phyloP scores from a whole-genome alignment of 2,329 filamentous ascomycete species.

The Curvularia sp. region DNA sequence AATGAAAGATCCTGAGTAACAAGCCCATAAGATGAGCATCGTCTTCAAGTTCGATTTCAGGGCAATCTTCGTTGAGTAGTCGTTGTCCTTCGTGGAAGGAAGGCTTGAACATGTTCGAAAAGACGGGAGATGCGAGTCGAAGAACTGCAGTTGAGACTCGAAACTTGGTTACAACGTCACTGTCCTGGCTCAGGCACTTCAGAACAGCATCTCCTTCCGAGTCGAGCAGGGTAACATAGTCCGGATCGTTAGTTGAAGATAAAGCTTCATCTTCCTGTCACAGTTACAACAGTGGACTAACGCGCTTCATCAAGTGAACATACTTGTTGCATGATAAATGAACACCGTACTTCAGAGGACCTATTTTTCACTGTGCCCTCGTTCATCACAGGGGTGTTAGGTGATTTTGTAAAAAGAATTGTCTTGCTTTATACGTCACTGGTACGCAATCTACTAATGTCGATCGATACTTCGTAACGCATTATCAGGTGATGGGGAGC shows the following conservation, averaged over 20 bases:
- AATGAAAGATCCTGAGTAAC: constrained; percentile 14
- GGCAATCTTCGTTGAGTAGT: constrained; percentile 6
- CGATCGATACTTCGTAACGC: background rate
- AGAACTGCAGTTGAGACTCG: constrained; percentile 17
- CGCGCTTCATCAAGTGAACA: background rate
- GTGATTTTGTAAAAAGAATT: background rate
- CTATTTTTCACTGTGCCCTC: background rate
- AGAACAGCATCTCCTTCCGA: background rate
- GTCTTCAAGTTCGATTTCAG: constrained; percentile 13
- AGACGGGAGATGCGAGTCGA: constrained; percentile 15
- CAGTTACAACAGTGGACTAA: background rate
- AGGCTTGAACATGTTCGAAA: constrained; percentile 12
- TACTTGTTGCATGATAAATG: background rate
- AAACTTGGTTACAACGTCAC: background rate
- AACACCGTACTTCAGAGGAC: background rate
- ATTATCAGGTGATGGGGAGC: background rate
- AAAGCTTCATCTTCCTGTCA: background rate
- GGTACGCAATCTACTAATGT: background rate
- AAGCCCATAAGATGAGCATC: constrained; percentile 13
- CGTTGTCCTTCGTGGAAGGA: constrained; percentile 14
- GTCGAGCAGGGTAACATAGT: background rate
- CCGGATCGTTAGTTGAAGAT: background rate
- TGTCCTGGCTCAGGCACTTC: background rate
- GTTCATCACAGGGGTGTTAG: background rate
- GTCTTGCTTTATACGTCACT: background rate